A percentile compares a stretch with the other conserved stretches of the same genome.
phyloP scores from a whole-genome alignment of 805 yeast species.

The Crinitomyces ghanaensis region DNA sequence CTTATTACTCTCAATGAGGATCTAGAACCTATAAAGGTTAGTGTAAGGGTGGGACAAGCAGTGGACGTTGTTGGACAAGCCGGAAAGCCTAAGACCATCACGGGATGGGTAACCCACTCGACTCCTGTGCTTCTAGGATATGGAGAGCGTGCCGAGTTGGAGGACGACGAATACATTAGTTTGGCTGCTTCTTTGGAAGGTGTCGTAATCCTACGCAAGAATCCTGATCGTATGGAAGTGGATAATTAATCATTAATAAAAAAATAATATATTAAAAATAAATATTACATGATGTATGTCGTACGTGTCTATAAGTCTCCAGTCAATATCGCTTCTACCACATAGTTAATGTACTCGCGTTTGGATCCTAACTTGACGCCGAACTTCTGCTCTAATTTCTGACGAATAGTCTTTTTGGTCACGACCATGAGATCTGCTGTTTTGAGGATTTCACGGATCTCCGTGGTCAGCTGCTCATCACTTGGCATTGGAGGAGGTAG shows the following conservation, averaged over 20 bases:
- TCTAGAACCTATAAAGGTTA: slow-evolving; percentile 83
- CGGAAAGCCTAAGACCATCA: slow-evolving; percentile 96
- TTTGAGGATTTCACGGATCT: slow-evolving; percentile 27
- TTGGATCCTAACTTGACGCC: slow-evolving; percentile 24
- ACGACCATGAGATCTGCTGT: slow-evolving; percentile 29
- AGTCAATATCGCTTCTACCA: slow-evolving; percentile 29
- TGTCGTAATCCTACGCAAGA: slow-evolving; percentile 81
- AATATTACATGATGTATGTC: neutral
- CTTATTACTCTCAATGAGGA: slow-evolving; percentile 86
- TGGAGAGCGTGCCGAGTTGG: slow-evolving; percentile 96
- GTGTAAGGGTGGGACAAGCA: slow-evolving; percentile 97
- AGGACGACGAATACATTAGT: slow-evolving; percentile 84
- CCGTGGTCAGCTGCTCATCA: slow-evolving; percentile 27
- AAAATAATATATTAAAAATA: neutral
- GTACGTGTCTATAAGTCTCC: slow-evolving; percentile 24
- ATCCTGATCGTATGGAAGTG: slow-evolving; percentile 45
- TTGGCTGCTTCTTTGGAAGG: slow-evolving; percentile 81
- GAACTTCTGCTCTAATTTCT: slow-evolving; percentile 27
- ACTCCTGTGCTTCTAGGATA: slow-evolving; percentile 90
- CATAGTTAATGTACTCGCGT: slow-evolving; percentile 29
- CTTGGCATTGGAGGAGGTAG: slow-evolving; percentile 22
- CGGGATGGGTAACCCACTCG: slow-evolving; percentile 99
- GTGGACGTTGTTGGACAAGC: slow-evolving; percentile 99
- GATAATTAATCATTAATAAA: slow-evolving; percentile 7
- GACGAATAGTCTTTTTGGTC: slow-evolving; percentile 29